Conservation (phyloP, 768 basidiomycete genomes). For the Mycena epipterygia region DNA sequence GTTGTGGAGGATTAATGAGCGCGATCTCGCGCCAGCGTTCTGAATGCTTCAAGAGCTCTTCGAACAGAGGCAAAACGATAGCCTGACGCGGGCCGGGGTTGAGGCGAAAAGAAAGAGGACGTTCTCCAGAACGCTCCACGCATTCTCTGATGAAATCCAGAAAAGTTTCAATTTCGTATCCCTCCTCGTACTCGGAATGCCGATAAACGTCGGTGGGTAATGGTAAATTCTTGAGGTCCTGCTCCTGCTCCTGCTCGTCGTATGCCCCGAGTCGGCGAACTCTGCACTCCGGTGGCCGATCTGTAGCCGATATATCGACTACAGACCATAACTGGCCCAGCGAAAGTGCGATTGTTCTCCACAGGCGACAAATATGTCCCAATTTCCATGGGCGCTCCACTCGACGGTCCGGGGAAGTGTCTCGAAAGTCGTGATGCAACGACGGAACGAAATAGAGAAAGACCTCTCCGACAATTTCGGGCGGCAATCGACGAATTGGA, state of each 20-base stretch:
- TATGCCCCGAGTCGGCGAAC: neutral
- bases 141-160: constrained; percentile 4
- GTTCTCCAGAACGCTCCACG: constrained; percentile 2
- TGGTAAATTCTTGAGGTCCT: neutral
- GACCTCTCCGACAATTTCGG: constrained; percentile 13
- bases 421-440: neutral
- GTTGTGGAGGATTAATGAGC: neutral
- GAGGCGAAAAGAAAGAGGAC: constrained; percentile 20
- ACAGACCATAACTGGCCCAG: constrained; percentile 18
- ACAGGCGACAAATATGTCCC: constrained; percentile 15
- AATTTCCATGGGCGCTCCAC: constrained; percentile 15
- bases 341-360: constrained; percentile 15
- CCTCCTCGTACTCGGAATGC: neutral
- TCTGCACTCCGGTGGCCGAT: neutral
- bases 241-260: neutral
- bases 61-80: neutral
- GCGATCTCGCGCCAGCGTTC: constrained; percentile 2
- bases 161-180: neutral
- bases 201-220: neutral
- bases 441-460: constrained; percentile 21
- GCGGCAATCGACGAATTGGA: constrained; percentile 8
- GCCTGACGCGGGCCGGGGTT: neutral
- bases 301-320: neutral
- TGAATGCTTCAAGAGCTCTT: neutral
- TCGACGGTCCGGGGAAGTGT: neutral